Base-by-base conservation (phyloP, 208 protist genomes). In the Leishmania turanica region DNA sequence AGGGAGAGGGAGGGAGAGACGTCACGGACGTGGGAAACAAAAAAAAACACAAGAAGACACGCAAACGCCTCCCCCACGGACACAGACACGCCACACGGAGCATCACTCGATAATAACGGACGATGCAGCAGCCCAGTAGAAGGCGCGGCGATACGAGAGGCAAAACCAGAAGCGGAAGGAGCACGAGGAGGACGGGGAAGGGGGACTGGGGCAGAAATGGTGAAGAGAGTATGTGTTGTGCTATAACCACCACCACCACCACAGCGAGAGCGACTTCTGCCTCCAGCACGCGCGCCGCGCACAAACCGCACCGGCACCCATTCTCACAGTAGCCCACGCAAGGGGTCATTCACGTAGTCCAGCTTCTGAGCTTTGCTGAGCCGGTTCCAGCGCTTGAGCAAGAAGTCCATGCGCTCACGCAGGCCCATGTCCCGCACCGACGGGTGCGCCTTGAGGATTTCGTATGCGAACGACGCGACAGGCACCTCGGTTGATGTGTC, bases 341-440 rank as follows among this genome's bases (percentile, higher is more conserved):
- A 85, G 1, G 95, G 95, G 82, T 95, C 81, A 73, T 95, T 93
- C 31, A 96, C 72, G 81, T 96, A 97, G 49, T 87, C 84, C 31
- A 94, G 54, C 24, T 87, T 88, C 84, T 96, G 85, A 60, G 85
- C 88, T 64, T 87, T 68, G 40, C 86, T 92, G 27, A 97, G 88
- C 66, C 89, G 87, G 31, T 89, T 82, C 95, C 95, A 97, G 8
- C 92, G 84, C 34, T 85, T 88, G 58, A 88, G 89, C 34, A 96
- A 77, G 77, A 97, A 96, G 76, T 93, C 88, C 92, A 97, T 96
- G n/a, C 95, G 90, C 83, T 97, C 95, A 8, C 91, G 89, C 49
- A 97, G 72, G 19, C 92, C 92, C 91, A 96, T 96, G 60, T 87
- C 81, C 6, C 92, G 91, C 77, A 97, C 90, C 2, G 93, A 96